Evolutionary conservation across 176 grass and related monocot species (phyloP).

Genomic region (Panicum miliaceum): DNA sequence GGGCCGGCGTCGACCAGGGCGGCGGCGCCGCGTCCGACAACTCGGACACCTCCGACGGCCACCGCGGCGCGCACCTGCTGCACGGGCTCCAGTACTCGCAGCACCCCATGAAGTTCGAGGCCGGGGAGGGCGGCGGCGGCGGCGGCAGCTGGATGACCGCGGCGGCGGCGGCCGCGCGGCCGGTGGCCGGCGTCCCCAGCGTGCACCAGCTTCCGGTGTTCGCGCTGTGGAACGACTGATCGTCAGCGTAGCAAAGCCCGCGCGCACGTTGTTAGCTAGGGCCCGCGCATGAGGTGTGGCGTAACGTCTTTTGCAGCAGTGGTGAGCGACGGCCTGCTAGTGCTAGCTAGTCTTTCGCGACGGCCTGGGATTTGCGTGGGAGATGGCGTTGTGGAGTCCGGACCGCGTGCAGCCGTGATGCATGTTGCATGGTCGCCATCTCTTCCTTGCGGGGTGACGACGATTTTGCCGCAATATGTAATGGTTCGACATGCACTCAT

Average conservation of each 20-base stretch:
- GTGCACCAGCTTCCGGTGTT: constrained; percentile 59
- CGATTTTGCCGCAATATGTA: constrained; percentile 47
- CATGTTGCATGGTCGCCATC: constrained; percentile 33
- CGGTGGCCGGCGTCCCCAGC: constrained; percentile 8
- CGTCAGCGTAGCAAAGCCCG: background rate
- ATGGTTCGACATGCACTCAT: background rate
- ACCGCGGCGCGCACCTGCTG: constrained; percentile 54
- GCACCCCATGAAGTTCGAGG: constrained; percentile 58
- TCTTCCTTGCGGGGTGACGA: background rate
- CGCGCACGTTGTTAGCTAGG: background rate
- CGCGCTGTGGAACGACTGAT: constrained; percentile 63
- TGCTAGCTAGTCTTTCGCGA: too few species aligned
- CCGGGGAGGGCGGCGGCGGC: constrained; percentile 52
- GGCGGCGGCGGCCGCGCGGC: background rate
- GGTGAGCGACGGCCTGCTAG: background rate
- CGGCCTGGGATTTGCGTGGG: too few species aligned
- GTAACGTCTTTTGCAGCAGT: background rate
- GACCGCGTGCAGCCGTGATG: background rate
- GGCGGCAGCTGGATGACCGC: constrained; percentile 48
- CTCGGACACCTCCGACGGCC: constrained; percentile 40
- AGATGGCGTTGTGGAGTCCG: background rate
- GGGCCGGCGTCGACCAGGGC: background rate
- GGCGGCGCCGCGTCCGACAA: constrained; percentile 37
- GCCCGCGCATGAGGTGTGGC: background rate
- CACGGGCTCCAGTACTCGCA: constrained; percentile 53